phyloP scores from a whole-genome alignment of 495 filamentous ascomycete species.

The Thozetella sp. region DNA sequence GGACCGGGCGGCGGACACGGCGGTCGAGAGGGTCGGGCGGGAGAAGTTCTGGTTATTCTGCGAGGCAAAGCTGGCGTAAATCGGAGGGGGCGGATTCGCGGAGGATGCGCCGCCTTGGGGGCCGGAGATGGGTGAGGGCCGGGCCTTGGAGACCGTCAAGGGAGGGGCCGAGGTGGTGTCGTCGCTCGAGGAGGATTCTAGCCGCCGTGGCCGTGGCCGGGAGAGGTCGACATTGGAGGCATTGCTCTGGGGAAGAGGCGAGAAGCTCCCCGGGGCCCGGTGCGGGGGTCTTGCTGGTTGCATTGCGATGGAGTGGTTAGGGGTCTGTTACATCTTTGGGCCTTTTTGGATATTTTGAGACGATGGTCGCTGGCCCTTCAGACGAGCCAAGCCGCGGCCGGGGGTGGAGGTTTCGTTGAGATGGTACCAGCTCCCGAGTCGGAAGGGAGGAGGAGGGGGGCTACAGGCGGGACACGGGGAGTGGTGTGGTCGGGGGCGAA shows the following conservation, averaged over 20 bases:
- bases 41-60: slow-evolving; percentile 56
- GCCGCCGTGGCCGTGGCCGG: slow-evolving; percentile 34
- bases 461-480: neutral
- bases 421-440: neutral
- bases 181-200: slow-evolving; percentile 47
- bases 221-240: slow-evolving; percentile 29
- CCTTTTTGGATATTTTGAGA: neutral
- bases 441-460: neutral
- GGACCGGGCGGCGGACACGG: slow-evolving; percentile 34
- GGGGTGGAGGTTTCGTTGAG: neutral
- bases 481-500: neutral
- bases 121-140: slow-evolving; percentile 9
- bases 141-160: slow-evolving; percentile 29
- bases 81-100: slow-evolving; percentile 28
- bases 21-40: slow-evolving; percentile 41
- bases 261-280: slow-evolving; percentile 57
- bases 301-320: slow-evolving; percentile 32
- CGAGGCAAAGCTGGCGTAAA: slow-evolving; percentile 34
- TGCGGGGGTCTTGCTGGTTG: slow-evolving; percentile 48
- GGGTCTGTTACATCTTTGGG: slow-evolving; percentile 37
- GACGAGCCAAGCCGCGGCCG: neutral
- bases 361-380: neutral
- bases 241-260: slow-evolving; percentile 39
- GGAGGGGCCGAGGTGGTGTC: slow-evolving; percentile 29
- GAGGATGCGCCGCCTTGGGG: slow-evolving; percentile 16